phyloP scores from a whole-genome alignment of 1,139 yeast genomes.

The Suhomyces bolitotheri region DNA sequence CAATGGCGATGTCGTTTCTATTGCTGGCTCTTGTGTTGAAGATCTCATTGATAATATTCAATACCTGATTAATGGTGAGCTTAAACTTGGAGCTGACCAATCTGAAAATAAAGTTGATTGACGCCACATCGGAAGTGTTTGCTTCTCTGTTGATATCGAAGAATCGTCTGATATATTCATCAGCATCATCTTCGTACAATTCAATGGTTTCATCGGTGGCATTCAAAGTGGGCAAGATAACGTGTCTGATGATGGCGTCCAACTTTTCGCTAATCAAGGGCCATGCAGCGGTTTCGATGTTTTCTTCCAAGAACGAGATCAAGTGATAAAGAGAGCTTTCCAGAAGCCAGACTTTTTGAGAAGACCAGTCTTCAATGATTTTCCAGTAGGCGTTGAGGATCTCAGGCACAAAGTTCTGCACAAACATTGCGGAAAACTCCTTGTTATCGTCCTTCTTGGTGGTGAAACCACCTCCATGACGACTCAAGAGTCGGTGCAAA shows the following conservation, averaged over 20 bases:
- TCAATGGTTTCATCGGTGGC: slow-evolving; percentile 58
- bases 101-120: slow-evolving; percentile 69
- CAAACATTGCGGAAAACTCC: slow-evolving; percentile 49
- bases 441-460: slow-evolving; percentile 37
- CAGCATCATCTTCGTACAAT: slow-evolving; percentile 70
- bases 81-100: slow-evolving; percentile 50
- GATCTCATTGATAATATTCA: slow-evolving; percentile 51
- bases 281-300: slow-evolving; percentile 58
- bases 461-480: slow-evolving; percentile 53
- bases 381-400: slow-evolving; percentile 60
- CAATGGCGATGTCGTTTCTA: slow-evolving; percentile 30
- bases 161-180: slow-evolving; percentile 68
- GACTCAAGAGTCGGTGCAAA: slow-evolving; percentile 56
- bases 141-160: slow-evolving; percentile 72
- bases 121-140: slow-evolving; percentile 77
- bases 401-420: slow-evolving; percentile 58
- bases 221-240: slow-evolving; percentile 63
- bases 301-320: slow-evolving; percentile 64
- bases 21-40: slow-evolving; percentile 45
- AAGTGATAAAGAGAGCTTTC: slow-evolving; percentile 61
- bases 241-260: slow-evolving; percentile 57
- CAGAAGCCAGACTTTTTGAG: slow-evolving; percentile 57
- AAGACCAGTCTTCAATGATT: slow-evolving; percentile 60
- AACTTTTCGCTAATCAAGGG: slow-evolving; percentile 54
- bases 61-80: slow-evolving; percentile 40